Evolutionary conservation across 257 asterid species (phyloP), one percentile per base, ranked within the genome.

Genomic region (Eustoma russellianum): DNA sequence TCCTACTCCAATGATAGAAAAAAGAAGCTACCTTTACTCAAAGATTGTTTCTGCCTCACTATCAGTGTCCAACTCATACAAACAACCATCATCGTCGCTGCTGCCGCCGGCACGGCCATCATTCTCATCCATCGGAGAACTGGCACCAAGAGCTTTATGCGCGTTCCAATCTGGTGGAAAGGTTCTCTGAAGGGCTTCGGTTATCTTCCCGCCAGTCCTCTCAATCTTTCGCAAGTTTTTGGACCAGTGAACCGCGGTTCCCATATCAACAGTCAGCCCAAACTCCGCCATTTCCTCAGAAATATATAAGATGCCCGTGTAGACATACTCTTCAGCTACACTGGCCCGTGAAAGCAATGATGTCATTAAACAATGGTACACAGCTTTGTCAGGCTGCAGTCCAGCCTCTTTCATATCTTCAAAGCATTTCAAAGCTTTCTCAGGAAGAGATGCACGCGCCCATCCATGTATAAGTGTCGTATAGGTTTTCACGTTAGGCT

Each of bases 91-190:
- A 14, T 52, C 66, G 18, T 16, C 33, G 43, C 33, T 70, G 17
- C 59, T 40, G 44, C 58, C 66, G 9, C 71, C 69, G 52, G 57
- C 52, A 3, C 58, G 79, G 24, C 69, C 65, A 12, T 66, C 79
- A 17, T 17, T 24, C 13, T 66, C 70, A 44, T 69, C 50, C 0
- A 19, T 49, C 54, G 68, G 70, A 12, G 95, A 77, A 63, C 74
- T 69, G 8, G 77, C 71, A 46, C 47, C 53, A 3, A 74, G 85
- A 52, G 70, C 74, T 66, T 79, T 74, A 69, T 85, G 88, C 6
- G 95, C 78, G 60, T 77, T 88, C 99, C 99, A 92, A 54, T 92
- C 99, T 0, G 99, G 97, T 3, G 99, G 99, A 70, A 92, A 92
- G 0, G 94, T 87, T 76, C 71, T 92, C 73, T 92, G 99, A 54